Conservation (phyloP, 371 early-diverging fungal genomes). For the Mucor piriformis region DNA sequence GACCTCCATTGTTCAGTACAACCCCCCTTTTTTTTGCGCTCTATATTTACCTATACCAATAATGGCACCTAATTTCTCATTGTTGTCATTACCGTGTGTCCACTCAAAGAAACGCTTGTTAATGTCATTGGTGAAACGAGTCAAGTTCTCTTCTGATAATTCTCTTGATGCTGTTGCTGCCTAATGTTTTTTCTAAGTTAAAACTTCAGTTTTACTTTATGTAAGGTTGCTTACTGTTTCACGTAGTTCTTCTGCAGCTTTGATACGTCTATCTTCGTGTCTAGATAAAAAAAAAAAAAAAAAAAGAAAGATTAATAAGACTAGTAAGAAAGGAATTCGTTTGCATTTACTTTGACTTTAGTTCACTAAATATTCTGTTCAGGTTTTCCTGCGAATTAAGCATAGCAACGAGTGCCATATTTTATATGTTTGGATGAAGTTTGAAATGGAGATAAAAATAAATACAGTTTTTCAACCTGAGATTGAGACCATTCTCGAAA, state of each 20-base stretch:
- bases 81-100: slow-evolving; percentile 65
- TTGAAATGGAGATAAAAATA: background rate
- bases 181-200: slow-evolving; percentile 37
- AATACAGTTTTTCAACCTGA: too few species aligned
- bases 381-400: slow-evolving; percentile 53
- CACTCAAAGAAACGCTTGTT: slow-evolving; percentile 77
- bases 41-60: slow-evolving; percentile 65
- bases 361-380: slow-evolving; percentile 50
- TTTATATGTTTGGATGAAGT: background rate
- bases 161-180: slow-evolving; percentile 67
- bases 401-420: slow-evolving; percentile 49
- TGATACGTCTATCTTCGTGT: slow-evolving; percentile 58
- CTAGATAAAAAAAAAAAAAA: slow-evolving; percentile 20
- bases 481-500: too few species aligned
- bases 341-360: slow-evolving; percentile 53
- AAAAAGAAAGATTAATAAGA: background rate
- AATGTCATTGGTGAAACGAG: slow-evolving; percentile 74
- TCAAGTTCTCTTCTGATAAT: slow-evolving; percentile 67
- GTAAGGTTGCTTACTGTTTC: slow-evolving; percentile 53
- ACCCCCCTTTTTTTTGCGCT: background rate
- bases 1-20: too few species aligned
- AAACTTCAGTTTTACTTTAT: too few species aligned
- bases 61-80: slow-evolving; percentile 78
- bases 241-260: slow-evolving; percentile 64
- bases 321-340: background rate